These are phyloP conservation scores for Funneliformis geosporum DNA, from an alignment of 192 early-diverging fungal genomes.

Conservation along the genomic window DNA sequence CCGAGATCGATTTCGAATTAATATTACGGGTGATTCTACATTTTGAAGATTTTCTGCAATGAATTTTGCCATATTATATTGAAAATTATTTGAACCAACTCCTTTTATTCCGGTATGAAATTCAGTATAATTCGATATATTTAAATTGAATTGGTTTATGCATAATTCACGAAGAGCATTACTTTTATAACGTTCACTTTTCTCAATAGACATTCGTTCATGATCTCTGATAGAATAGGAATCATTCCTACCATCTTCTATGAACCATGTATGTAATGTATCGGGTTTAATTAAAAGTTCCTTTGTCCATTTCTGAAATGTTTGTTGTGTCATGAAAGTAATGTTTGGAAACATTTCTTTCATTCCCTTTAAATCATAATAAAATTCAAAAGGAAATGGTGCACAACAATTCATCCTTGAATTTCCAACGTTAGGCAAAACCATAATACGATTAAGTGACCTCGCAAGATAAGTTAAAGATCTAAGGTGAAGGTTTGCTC, in stretches of 20 bases:
- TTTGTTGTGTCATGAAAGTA: slow-evolving; percentile 1
- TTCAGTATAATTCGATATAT: neutral
- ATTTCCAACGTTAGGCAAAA: neutral
- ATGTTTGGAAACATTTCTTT: neutral
- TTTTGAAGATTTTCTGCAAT: neutral
- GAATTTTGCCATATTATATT: neutral
- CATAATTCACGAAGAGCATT: neutral
- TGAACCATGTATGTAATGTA: neutral
- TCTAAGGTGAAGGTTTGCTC: neutral
- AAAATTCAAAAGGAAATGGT: slow-evolving; percentile 2
- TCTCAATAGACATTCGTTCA: neutral
- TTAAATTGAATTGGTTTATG: neutral
- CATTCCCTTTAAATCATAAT: slow-evolving; percentile 4
- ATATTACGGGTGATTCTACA: neutral
- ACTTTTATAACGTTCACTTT: neutral
- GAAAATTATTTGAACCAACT: too few species aligned
- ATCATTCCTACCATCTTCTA: neutral
- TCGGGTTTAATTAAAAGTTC: neutral
- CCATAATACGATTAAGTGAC: neutral
- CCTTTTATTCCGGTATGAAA: slow-evolving; percentile 18
- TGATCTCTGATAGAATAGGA: neutral
- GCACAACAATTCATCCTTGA: neutral
- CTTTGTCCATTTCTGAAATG: slow-evolving; percentile 6
- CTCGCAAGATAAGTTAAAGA: neutral
- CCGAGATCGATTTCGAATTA: neutral